These are phyloP conservation scores for Aspergillus pseudoterreus DNA, from an alignment of 2,329 filamentous ascomycete species.

Conservation along the genomic window DNA sequence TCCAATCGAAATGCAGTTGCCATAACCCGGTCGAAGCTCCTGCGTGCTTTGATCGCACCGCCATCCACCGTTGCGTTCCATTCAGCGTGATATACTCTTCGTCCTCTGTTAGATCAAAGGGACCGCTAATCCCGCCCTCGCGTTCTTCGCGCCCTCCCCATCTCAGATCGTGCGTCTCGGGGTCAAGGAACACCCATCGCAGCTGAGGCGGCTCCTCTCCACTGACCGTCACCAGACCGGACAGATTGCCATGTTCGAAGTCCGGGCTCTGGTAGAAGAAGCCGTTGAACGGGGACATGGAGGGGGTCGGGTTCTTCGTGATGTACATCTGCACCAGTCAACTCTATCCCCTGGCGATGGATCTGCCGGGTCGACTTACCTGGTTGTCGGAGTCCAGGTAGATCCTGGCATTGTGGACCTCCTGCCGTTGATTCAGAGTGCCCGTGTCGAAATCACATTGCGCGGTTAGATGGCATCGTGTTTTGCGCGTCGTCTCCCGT, in stretches of 20 bases:
- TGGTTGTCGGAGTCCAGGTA: slow-evolving; percentile 6
- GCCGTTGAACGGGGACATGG: slow-evolving; percentile 5
- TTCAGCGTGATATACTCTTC: slow-evolving; percentile 10
- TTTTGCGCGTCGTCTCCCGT: slow-evolving; percentile 1
- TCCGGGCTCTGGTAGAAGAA: slow-evolving; percentile 5
- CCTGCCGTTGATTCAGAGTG: background rate
- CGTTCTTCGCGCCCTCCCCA: slow-evolving; percentile 9
- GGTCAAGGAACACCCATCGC: slow-evolving; percentile 8
- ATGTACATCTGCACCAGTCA: slow-evolving; percentile 6
- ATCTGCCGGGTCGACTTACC: background rate
- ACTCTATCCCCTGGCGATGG: background rate
- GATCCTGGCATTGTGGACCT: slow-evolving; percentile 8
- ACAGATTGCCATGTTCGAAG: slow-evolving; percentile 3
- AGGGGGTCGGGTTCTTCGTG: slow-evolving; percentile 1
- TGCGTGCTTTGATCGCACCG: background rate
- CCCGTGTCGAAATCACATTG: background rate
- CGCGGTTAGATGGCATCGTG: slow-evolving; percentile 1
- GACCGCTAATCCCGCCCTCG: slow-evolving; percentile 10
- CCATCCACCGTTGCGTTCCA: slow-evolving; percentile 11
- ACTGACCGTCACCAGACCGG: slow-evolving; percentile 1
- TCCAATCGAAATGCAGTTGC: background rate
- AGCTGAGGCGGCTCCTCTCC: slow-evolving; percentile 7
- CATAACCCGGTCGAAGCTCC: background rate
- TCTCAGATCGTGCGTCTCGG: slow-evolving; percentile 6
- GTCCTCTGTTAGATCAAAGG: slow-evolving; percentile 14